Conservation (phyloP, 371 early-diverging fungal genomes). For the Mucor lusitanicus region DNA sequence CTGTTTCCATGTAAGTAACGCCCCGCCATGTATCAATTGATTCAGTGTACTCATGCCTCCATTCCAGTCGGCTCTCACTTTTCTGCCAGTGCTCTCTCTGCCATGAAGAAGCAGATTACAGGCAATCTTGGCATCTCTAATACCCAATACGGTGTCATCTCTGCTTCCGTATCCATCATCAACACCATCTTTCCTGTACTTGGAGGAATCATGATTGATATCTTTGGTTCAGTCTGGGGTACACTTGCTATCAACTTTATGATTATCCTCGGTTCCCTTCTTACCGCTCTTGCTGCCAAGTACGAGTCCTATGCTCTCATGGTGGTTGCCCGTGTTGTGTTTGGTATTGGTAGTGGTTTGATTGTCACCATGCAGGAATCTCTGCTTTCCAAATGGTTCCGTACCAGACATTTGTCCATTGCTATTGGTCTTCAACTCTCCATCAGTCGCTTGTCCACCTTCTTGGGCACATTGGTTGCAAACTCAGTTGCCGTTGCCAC, state of each 20-base stretch:
- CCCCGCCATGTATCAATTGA: background rate
- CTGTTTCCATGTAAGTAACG: conserved; percentile 28
- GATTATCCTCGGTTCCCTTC: conserved; percentile 47
- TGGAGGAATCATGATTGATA: conserved; percentile 52
- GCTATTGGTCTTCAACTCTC: conserved; percentile 57
- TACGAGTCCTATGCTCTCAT: conserved; percentile 39
- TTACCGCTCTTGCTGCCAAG: conserved; percentile 50
- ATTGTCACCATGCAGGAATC: conserved; percentile 65
- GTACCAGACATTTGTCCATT: conserved; percentile 37
- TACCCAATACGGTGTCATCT: conserved; percentile 56
- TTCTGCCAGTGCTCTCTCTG: conserved; percentile 38
- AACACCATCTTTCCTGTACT: conserved; percentile 57
- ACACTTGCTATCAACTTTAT: conserved; percentile 43
- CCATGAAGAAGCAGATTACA: conserved; percentile 36
- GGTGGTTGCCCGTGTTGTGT: conserved; percentile 54
- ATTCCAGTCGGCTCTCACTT: conserved; percentile 41
- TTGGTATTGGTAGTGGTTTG: conserved; percentile 57
- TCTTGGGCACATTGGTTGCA: conserved; percentile 51
- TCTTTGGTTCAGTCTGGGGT: conserved; percentile 56
- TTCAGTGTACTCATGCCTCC: background rate
- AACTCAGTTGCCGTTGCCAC: conserved; percentile 43
- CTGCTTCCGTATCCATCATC: conserved; percentile 51
- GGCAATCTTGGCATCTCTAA: conserved; percentile 46
- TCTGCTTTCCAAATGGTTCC: conserved; percentile 60
- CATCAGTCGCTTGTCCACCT: conserved; percentile 51